phyloP scores from a whole-genome alignment of 495 filamentous ascomycete species.

The Neurospora pannonica region DNA sequence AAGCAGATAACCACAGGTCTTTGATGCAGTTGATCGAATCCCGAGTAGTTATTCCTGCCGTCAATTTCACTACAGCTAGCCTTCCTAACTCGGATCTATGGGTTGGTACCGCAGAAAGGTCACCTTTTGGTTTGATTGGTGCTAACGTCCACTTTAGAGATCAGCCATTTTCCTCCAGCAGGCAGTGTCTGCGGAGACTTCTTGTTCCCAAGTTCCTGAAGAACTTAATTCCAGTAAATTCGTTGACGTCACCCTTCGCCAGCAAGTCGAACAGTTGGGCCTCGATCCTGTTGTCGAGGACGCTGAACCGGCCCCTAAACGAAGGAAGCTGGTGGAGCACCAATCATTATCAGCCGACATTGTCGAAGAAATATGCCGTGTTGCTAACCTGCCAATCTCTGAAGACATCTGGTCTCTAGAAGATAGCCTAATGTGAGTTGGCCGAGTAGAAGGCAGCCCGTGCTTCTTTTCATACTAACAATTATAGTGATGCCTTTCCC shows the following conservation, averaged over 20 bases:
- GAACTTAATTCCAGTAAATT: slow-evolving; percentile 17
- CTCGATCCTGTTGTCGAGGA: slow-evolving; percentile 5
- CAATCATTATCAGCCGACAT: slow-evolving; percentile 7
- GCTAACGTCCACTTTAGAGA: slow-evolving; percentile 21
- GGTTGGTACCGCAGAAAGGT: background rate
- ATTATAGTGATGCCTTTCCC: slow-evolving; percentile 17
- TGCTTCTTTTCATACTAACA: background rate
- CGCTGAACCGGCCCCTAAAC: slow-evolving; percentile 21
- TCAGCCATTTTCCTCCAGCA: slow-evolving; percentile 23
- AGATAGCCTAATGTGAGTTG: background rate
- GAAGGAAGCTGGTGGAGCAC: slow-evolving; percentile 19
- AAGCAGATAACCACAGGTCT: slow-evolving; percentile 17
- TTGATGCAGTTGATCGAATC: slow-evolving; percentile 25
- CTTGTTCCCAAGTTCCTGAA: background rate
- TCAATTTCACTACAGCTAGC: slow-evolving; percentile 9
- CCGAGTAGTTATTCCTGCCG: slow-evolving; percentile 18
- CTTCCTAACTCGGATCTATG: background rate
- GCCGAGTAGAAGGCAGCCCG: background rate
- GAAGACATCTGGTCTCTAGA: slow-evolving; percentile 1
- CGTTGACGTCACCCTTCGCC: slow-evolving; percentile 17
- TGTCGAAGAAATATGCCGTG: slow-evolving; percentile 10
- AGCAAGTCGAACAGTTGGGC: slow-evolving; percentile 14
- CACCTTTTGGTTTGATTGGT: background rate
- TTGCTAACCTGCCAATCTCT: slow-evolving; percentile 12
- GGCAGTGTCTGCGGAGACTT: slow-evolving; percentile 1